A percentile compares a stretch with the other conserved stretches of the same genome.
phyloP scores from a whole-genome alignment of 768 basidiomycete species.

The Lenzites betulinus region DNA sequence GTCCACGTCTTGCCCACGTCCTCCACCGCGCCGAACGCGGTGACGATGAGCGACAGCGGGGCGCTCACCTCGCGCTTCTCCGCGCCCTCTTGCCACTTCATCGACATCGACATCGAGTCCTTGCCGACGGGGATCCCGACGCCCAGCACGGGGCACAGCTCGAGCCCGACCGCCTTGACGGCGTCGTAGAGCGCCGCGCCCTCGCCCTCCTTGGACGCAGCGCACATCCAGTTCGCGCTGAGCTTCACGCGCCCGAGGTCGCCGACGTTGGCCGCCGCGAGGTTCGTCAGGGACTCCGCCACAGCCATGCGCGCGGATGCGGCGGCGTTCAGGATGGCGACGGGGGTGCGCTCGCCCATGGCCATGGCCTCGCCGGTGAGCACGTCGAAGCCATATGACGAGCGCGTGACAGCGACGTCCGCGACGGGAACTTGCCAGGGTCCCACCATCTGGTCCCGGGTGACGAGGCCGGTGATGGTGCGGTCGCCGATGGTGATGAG shows the following conservation, averaged over 20 bases:
- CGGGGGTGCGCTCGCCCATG: constrained; percentile 94
- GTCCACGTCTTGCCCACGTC: constrained; percentile 89
- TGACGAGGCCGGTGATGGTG: constrained; percentile 89
- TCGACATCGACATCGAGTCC: constrained; percentile 99
- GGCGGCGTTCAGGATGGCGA: constrained; percentile 83
- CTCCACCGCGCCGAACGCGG: constrained; percentile 88
- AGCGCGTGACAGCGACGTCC: constrained; percentile 95
- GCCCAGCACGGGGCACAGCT: constrained; percentile 90
- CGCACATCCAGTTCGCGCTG: constrained; percentile 99
- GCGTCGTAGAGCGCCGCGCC: constrained; percentile 90
- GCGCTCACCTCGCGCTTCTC: constrained; percentile 83
- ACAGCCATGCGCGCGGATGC: constrained; percentile 97
- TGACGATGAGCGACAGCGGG: constrained; percentile 91
- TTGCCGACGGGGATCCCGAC: constrained; percentile 98
- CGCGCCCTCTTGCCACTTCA: constrained; percentile 76
- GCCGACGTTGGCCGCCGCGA: constrained; percentile 77
- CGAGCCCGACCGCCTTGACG: constrained; percentile 87
- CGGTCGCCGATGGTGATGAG: constrained; percentile 98
- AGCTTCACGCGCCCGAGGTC: constrained; percentile 80
- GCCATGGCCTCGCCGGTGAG: constrained; percentile 94
- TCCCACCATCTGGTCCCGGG: constrained; percentile 98
- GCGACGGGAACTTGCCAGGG: constrained; percentile 98
- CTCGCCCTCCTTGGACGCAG: constrained; percentile 86
- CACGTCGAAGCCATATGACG: constrained; percentile 90
- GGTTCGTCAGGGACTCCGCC: constrained; percentile 90